These are phyloP conservation scores for Cryptosporidium ubiquitum DNA, from an alignment of 169 alveolate species.

Conservation along the genomic window DNA sequence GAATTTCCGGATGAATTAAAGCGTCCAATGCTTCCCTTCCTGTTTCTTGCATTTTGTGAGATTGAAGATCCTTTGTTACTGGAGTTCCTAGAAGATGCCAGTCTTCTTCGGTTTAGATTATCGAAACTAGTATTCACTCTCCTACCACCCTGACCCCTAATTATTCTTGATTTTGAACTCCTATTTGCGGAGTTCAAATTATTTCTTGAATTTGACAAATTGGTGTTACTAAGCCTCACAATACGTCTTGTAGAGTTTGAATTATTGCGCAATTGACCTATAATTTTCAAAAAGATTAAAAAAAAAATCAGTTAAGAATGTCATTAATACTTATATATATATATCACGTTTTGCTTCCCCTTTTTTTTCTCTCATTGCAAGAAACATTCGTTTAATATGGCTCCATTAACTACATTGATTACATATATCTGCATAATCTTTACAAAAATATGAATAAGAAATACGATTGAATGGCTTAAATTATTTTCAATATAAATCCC, in stretches of 20 bases:
- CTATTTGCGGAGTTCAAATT: background rate
- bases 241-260: conserved; percentile 11
- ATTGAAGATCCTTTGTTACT: background rate
- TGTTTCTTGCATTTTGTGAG: background rate
- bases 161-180: background rate
- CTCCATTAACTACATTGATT: background rate
- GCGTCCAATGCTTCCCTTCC: background rate
- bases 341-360: background rate
- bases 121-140: conserved; percentile 32
- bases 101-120: background rate
- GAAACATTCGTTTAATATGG: background rate
- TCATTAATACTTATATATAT: background rate
- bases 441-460: background rate
- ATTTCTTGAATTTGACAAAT: conserved; percentile 12
- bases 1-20: background rate
- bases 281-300: background rate
- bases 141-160: conserved; percentile 38
- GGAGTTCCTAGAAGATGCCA: background rate
- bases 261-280: conserved; percentile 31
- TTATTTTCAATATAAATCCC: background rate
- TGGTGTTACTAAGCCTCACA: background rate
- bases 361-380: background rate
- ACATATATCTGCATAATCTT: background rate
- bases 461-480: background rate
- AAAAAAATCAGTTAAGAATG: conserved; percentile 7